Percentiles rank a stretch among this genome's conserved stretches.
Evolutionary conservation across 169 alveolate genomes (phyloP).

Genomic region (Gregarina niphandrodes): DNA sequence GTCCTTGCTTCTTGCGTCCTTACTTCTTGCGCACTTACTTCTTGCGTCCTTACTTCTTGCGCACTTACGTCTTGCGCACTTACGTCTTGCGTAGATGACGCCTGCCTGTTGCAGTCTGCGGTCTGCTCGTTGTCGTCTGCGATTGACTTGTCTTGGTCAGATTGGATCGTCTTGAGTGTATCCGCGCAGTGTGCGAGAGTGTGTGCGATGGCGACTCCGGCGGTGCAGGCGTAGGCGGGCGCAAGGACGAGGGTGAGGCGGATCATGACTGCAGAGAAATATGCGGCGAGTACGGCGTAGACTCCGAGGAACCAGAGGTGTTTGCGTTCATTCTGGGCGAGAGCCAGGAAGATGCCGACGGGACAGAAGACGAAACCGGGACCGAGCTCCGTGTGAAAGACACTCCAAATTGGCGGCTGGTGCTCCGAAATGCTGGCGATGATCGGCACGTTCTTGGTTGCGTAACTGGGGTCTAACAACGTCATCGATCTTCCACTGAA

Average conservation of each 20-base stretch:
- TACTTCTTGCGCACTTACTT: not conserved
- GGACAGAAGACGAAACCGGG: not conserved
- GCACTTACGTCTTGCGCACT: no score
- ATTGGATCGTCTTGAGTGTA: no score
- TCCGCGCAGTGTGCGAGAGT: no score
- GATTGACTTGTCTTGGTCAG: no score
- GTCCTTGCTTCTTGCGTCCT: not conserved
- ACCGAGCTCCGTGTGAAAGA: constrained; percentile 18
- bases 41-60: no score
- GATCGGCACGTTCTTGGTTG: constrained; percentile 74
- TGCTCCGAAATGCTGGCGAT: constrained; percentile 95
- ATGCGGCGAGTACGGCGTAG: constrained; percentile 68
- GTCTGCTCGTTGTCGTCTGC: no score
- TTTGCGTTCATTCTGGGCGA: constrained; percentile 2
- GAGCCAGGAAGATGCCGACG: not conserved
- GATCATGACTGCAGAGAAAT: constrained; percentile 84
- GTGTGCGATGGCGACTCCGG: constrained; percentile 71
- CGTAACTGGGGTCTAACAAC: constrained; percentile 88
- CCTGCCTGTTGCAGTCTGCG: no score
- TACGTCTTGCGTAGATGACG: no score
- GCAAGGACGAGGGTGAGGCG: constrained; percentile 69
- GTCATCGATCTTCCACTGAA: constrained; percentile 82
- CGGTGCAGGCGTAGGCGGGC: constrained; percentile 56
- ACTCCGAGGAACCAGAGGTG: constrained; percentile 49
- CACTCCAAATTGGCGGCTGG: constrained; percentile 93